Base-by-base conservation (phyloP, 148 eudicot genomes). In the Rhododendron ovatum region DNA sequence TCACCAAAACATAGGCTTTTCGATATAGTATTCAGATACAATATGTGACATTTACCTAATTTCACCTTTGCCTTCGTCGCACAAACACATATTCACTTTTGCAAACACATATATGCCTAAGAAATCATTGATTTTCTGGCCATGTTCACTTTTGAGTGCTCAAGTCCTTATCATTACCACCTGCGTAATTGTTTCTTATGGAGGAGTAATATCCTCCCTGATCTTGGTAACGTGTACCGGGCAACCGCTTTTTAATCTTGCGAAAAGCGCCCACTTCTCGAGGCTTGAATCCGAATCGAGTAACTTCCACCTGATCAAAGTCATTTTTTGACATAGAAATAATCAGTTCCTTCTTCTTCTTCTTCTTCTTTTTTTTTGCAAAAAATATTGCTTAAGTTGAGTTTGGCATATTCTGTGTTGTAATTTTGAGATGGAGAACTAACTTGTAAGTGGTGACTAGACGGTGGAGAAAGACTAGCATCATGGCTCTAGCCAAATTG, bases 381-480 rank as follows among this genome's bases (percentile, higher is more conserved):
- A 20, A 43, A 20, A 39, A 6, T 77, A 39, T 41, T 18, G 12
- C 39, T 75, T 35, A 5, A 13, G 20, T 75, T 28, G 30, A 69
- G 39, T 26, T 75, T 75, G 18, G 45, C 20, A 75, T 75, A 17
- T 75, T 35, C 2, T 39, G 3, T 20, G 5, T n/a, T n/a, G n/a
- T 24, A 24, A n/a, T 24, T 78, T 78, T 43, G 30, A 7, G 26
- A 20, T 81, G 20, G 17, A 55, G 37, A 8, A 67, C 89, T 86
- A 47, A 91, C 93, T 80, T 83, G 90, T 91, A 91, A 83, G 90
- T 90, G 84, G 92, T 88, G 45, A 90, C 86, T 61, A 91, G 87
- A 8, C 93, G 91, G 61, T 87, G 90, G 78, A 91, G 90, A 84
- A 91, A 91, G 17, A 91, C 86, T 28, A 91, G 89, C 93, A 91